Evolutionary conservation across 768 basidiomycete species (phyloP).

Genomic region (Daedalea quercina): DNA sequence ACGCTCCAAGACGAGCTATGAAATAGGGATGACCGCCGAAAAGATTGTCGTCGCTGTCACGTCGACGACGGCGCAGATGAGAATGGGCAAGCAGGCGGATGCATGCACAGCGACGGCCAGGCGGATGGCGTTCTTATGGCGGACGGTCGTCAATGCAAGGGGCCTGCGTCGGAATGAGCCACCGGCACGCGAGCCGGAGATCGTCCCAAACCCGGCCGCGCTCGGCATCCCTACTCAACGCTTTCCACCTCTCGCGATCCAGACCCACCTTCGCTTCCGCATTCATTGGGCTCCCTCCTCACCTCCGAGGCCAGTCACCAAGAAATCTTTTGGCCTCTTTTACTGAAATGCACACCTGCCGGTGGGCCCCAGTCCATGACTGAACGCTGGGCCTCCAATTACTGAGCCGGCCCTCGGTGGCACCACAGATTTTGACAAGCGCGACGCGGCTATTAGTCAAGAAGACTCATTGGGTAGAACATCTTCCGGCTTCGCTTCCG

Average conservation of each 20-base stretch:
- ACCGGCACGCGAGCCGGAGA: slow-evolving; percentile 1
- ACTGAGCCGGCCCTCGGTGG: no score
- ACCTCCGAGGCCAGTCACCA: no score
- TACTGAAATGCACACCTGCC: no score
- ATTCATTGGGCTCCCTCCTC: no score
- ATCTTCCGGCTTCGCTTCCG: not conserved
- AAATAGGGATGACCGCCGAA: not conserved
- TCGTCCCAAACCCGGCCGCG: not conserved
- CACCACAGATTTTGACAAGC: no score
- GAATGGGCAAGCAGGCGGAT: not conserved
- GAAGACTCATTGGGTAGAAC: not conserved
- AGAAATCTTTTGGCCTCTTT: no score
- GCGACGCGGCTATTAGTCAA: no score
- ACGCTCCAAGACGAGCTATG: not conserved
- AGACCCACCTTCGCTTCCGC: not conserved
- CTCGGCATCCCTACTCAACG: slow-evolving; percentile 3
- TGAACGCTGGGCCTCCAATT: no score
- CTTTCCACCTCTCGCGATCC: not conserved
- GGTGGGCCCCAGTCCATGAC: no score
- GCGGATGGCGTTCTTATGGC: not conserved
- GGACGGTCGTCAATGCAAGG: not conserved
- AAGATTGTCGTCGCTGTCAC: not conserved
- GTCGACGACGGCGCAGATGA: not conserved
- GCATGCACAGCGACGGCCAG: not conserved
- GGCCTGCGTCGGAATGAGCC: not conserved